phyloP scores from a whole-genome alignment of 2,329 filamentous ascomycete species.

The Spiromastix sp. region DNA sequence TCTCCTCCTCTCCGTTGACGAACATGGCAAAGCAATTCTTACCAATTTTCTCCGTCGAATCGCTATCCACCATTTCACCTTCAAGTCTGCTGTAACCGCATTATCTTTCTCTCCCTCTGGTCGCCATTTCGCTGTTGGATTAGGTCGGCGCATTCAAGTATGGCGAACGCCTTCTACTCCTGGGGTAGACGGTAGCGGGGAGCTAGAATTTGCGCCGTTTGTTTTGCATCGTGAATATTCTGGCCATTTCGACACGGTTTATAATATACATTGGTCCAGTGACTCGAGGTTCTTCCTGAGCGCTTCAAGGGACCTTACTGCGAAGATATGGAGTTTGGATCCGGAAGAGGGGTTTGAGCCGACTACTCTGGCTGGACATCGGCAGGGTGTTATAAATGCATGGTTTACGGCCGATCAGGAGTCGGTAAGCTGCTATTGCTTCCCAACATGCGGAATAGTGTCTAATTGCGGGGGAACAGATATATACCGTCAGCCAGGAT shows the following conservation, averaged over 20 bases:
- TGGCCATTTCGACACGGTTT: conserved; percentile 80
- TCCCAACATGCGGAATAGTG: conserved; percentile 1
- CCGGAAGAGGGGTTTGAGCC: conserved; percentile 79
- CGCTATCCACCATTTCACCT: conserved; percentile 90
- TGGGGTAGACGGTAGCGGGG: conserved; percentile 64
- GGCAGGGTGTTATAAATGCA: conserved; percentile 83
- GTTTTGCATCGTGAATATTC: conserved; percentile 76
- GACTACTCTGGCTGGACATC: conserved; percentile 82
- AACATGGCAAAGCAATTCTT: conserved; percentile 86
- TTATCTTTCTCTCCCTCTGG: conserved; percentile 88
- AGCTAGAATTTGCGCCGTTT: conserved; percentile 91
- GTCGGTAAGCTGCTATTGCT: conserved; percentile 44
- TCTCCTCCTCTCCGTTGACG: conserved; percentile 83
- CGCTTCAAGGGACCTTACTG: conserved; percentile 82
- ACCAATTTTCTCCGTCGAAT: conserved; percentile 82
- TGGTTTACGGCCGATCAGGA: conserved; percentile 96
- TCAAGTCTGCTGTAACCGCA: conserved; percentile 69
- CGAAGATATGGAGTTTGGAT: conserved; percentile 88
- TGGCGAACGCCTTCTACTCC: conserved; percentile 94
- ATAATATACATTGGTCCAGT: conserved; percentile 85
- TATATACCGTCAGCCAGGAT: conserved; percentile 94
- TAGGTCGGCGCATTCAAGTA: conserved; percentile 81
- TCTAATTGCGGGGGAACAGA: conserved; percentile 29
- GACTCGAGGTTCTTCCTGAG: conserved; percentile 94
- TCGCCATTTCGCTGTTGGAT: conserved; percentile 76